Conservation (phyloP, 2,329 filamentous ascomycete species). For the Drechslerella stenobrocha region DNA sequence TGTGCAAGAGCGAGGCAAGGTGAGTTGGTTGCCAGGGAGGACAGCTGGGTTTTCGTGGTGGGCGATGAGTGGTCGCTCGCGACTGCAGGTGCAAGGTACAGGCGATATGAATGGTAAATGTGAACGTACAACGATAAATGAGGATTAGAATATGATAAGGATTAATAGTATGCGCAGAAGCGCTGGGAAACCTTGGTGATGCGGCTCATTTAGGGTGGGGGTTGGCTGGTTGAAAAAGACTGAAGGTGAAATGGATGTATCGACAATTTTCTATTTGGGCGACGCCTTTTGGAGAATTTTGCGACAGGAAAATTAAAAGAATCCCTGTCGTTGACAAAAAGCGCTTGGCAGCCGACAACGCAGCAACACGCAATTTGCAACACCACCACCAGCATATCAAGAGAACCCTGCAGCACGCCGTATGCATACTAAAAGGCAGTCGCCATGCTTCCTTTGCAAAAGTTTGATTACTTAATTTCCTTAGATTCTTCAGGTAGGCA, state of each 20-base stretch:
- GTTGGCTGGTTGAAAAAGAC: background rate
- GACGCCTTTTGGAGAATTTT: constrained; percentile 14
- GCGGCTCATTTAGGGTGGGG: background rate
- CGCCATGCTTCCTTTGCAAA: too few species aligned
- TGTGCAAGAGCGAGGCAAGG: background rate
- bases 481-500: background rate
- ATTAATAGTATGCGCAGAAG: too few species aligned
- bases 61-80: constrained; percentile 22
- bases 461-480: too few species aligned
- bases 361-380: constrained; percentile 34
- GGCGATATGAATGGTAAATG: background rate
- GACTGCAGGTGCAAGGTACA: background rate
- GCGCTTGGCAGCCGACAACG: constrained; percentile 23
- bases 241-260: background rate
- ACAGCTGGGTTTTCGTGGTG: constrained; percentile 18
- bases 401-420: too few species aligned
- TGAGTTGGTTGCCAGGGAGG: constrained; percentile 10
- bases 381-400: too few species aligned
- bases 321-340: constrained; percentile 1
- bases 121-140: background rate
- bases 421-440: too few species aligned
- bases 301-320: constrained; percentile 33
- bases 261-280: constrained; percentile 2
- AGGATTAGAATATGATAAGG: background rate
- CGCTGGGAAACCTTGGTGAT: background rate